Evolutionary conservation across 2,329 filamentous ascomycete genomes (phyloP), one percentile per base, ranked within the genome.

Genomic region (Zasmidium cellare): DNA sequence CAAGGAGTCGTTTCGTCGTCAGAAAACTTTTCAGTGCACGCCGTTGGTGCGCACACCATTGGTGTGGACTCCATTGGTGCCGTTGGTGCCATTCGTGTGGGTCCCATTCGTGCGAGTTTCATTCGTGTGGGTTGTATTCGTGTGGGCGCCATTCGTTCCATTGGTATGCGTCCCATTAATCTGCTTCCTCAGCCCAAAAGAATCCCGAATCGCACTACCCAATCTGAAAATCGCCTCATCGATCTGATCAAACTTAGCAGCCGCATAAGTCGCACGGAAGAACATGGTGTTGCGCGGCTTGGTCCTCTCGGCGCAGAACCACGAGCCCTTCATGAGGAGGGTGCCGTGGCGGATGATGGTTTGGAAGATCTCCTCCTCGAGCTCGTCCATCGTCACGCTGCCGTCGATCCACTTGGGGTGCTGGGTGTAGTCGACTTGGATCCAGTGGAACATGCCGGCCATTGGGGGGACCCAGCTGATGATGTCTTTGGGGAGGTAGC

Each of bases 361-460:
- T 67, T 89, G 75, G 80, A 96, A 97, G 46, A 99, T 91, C 55
- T 90, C 86, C 67, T 96, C 87, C 75, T 99, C 94, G 45, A 99
- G 81, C 9, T 74, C 84, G 22, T 84, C 73, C 48, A 91, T 78
- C 50, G 75, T 77, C 63, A 82, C 83, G 14, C 69, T 76, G 3
- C 55, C 53, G 7, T 52, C 24, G n/a, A 41, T 41, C 35, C 81
- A 80, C 12, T 83, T 75, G 0, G 90, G 90, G 67, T 93, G 90
- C 60, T 83, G 80, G 19, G 77, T 79, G 68, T 85, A 84, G 66
- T 91, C 82, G 18, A 94, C 77, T 53, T 83, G 80, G 57, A 94
- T 77, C 91, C 91, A 94, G 71, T 90, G 82, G 83, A 99, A 99
- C 94, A 99, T 99, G 72, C 93, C 93, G 1, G 92, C 91, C 57